Evolutionary conservation across 2,329 filamentous ascomycete genomes (phyloP).

Genomic region (Lecanicillium sp.): DNA sequence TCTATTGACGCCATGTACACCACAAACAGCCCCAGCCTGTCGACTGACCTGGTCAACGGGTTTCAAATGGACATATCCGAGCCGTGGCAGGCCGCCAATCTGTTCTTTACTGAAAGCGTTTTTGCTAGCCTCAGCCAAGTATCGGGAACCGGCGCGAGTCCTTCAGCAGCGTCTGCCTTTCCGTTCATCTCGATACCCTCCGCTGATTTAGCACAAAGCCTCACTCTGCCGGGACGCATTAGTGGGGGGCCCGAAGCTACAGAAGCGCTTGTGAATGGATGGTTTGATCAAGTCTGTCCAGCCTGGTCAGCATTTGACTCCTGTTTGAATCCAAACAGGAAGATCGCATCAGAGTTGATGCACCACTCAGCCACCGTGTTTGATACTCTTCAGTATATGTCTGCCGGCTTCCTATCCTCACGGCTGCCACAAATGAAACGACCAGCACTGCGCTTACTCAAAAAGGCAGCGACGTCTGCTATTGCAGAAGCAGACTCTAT

Average conservation of each 20-base stretch:
- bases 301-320: slow-evolving; percentile 34
- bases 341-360: slow-evolving; percentile 28
- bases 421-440: slow-evolving; percentile 27
- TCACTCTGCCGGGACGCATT: slow-evolving; percentile 12
- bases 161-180: neutral
- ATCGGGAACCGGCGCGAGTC: no score
- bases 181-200: slow-evolving; percentile 1
- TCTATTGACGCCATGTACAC: no score
- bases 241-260: slow-evolving; percentile 18
- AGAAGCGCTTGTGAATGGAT: slow-evolving; percentile 26
- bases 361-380: slow-evolving; percentile 28
- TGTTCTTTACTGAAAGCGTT: no score
- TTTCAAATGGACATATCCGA: no score
- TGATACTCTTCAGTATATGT: slow-evolving; percentile 32
- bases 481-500: slow-evolving; percentile 24
- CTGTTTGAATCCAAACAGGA: slow-evolving; percentile 28
- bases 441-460: slow-evolving; percentile 24
- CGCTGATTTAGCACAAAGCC: slow-evolving; percentile 7
- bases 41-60: no score
- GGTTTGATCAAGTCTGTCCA: slow-evolving; percentile 33
- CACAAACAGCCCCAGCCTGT: no score
- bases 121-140: no score
- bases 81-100: no score
- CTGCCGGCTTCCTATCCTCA: slow-evolving; percentile 26
- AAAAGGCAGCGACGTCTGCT: slow-evolving; percentile 24